These are phyloP conservation scores for Ceratobasidium theobromae DNA, from an alignment of 1,284 basidiomycete genomes.

Conservation along the genomic window DNA sequence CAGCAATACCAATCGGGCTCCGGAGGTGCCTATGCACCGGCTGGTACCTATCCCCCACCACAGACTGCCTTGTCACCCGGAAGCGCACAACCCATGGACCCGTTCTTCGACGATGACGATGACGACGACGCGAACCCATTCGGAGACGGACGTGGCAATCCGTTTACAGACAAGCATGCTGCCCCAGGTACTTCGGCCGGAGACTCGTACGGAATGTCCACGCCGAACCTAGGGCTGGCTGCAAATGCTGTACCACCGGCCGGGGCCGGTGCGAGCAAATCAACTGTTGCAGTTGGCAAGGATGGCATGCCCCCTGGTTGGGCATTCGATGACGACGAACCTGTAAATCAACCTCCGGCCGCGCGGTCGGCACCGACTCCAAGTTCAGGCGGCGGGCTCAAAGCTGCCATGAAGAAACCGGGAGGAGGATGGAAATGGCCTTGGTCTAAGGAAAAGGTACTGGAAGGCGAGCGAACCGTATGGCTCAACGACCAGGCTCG, in stretches of 20 bases:
- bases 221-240: constrained; percentile 33
- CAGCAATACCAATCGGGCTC: constrained; percentile 14
- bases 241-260: constrained; percentile 35
- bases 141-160: constrained; percentile 28
- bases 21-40: constrained; percentile 12
- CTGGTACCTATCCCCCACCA: constrained; percentile 25
- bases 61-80: constrained; percentile 32
- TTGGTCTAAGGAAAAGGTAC: constrained; percentile 63
- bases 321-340: constrained; percentile 36
- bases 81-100: constrained; percentile 32
- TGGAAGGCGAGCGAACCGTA: constrained; percentile 68
- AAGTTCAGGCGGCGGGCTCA: constrained; percentile 6
- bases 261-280: constrained; percentile 26
- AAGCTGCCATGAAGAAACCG: constrained; percentile 21
- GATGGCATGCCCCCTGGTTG: constrained; percentile 31
- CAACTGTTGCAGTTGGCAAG: constrained; percentile 29
- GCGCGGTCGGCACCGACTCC: neutral
- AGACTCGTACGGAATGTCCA: constrained; percentile 30
- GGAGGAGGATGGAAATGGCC: constrained; percentile 63
- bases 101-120: constrained; percentile 38
- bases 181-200: neutral
- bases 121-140: constrained; percentile 32
- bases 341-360: constrained; percentile 24
- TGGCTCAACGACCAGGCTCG: constrained; percentile 66
- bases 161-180: constrained; percentile 26